Conservation (phyloP, 2,329 filamentous ascomycete genomes). For the Atkinsonella texensis region DNA sequence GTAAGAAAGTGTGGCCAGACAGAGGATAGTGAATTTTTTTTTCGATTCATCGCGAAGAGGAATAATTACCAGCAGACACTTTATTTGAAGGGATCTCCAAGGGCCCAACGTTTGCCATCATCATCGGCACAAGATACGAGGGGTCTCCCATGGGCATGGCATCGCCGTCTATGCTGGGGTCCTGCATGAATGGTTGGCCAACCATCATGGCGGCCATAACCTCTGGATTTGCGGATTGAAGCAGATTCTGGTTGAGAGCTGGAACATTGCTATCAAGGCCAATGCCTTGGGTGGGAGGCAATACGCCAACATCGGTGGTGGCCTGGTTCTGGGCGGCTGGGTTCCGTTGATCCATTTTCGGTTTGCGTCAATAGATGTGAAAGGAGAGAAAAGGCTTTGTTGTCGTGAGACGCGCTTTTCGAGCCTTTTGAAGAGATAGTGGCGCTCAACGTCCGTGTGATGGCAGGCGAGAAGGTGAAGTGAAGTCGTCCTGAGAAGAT, state of each 20-base stretch:
- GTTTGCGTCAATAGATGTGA: too few species aligned
- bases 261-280: conserved; percentile 5
- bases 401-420: too few species aligned
- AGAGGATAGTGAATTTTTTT: neutral
- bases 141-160: conserved; percentile 15
- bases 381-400: too few species aligned
- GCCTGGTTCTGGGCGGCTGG: conserved; percentile 4
- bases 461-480: neutral
- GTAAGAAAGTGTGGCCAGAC: neutral
- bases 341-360: conserved; percentile 6
- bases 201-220: conserved; percentile 14
- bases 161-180: conserved; percentile 13
- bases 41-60: neutral
- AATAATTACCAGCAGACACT: conserved; percentile 23
- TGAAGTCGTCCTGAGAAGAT: neutral
- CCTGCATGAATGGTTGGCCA: conserved; percentile 14
- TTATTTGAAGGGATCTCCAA: conserved; percentile 11
- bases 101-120: conserved; percentile 17
- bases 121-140: conserved; percentile 19
- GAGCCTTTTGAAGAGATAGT: neutral
- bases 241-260: conserved; percentile 3
- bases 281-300: neutral
- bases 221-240: conserved; percentile 1
- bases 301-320: neutral
- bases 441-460: neutral